Evolutionary conservation across 2,329 filamentous ascomycete genomes (phyloP), one percentile per base, ranked within the genome.

Genomic region (Pyrenochaeta sp.): DNA sequence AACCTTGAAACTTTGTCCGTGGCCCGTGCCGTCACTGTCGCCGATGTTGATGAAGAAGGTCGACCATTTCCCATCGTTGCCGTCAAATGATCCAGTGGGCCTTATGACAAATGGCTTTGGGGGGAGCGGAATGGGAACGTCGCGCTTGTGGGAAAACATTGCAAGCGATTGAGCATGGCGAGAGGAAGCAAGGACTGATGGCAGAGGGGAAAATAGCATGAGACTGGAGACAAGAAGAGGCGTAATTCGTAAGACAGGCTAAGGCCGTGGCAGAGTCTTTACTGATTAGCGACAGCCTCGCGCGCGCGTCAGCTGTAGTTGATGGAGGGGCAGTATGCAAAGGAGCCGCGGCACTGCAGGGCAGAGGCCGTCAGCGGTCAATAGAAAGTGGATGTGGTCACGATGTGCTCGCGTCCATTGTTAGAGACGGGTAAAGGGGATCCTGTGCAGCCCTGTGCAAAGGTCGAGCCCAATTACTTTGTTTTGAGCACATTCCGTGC

Each of bases 61-160:
- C 2, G 72, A 74, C 73, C 73, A 76, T 30, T 49, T 58, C 1
- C 73, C 73, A 48, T 76, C 73, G 36, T 71, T 67, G 15, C 72
- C 72, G 24, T 74, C 70, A 15, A 55, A 71, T 3, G 29, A 13
- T 6, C 59, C 59, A 38, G 42, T 67, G 0, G 65, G 37, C 3
- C 14, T 30, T 11, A 70, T 27, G 3, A 48, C 39, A 9, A 44
- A 40, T 3, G 62, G 61, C 7, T 22, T 27, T 5, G 47, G 48
- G 13, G 48, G 54, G 3, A 53, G 23, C 3, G 42, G 44, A 9
- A 50, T 47, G 14, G 52, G 22, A 35, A 63, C 58, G 21, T 41
- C 51, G 32, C 63, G 64, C 27, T 55, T 63, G 40, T 24, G 22
- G 27, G 54, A 39, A 21, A 43, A 49, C 65, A 69, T 69, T 5